phyloP scores from a whole-genome alignment of 352 stramenopile genomes.

The Globisporangium recalcitrans region DNA sequence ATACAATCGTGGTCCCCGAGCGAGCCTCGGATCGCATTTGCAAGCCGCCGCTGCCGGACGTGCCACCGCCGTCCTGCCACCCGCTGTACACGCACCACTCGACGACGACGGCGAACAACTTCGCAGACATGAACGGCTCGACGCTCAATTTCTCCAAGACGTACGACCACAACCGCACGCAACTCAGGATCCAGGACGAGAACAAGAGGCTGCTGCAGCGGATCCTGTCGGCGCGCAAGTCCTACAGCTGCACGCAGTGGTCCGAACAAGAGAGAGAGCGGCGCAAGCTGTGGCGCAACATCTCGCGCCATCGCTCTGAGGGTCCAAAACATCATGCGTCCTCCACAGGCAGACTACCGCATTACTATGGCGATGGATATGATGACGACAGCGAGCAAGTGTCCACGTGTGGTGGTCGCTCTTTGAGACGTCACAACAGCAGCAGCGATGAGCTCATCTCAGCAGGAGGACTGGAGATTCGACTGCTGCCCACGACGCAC shows the following conservation, averaged over 20 bases:
- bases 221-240: constrained; percentile 40
- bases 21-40: background rate
- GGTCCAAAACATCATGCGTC: no score
- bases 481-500: constrained; percentile 1
- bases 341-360: constrained; percentile 18
- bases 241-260: constrained; percentile 34
- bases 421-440: background rate
- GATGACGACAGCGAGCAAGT: constrained; percentile 1
- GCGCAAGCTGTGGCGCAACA: constrained; percentile 31
- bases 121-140: constrained; percentile 34
- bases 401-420: background rate
- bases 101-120: constrained; percentile 46
- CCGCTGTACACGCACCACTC: constrained; percentile 38
- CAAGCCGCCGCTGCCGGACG: constrained; percentile 15
- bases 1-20: constrained; percentile 21
- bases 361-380: background rate
- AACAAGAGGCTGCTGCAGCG: constrained; percentile 47
- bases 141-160: constrained; percentile 18
- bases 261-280: constrained; percentile 37
- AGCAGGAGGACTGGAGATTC: background rate
- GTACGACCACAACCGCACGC: constrained; percentile 23
- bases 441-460: background rate
- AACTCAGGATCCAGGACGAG: constrained; percentile 39
- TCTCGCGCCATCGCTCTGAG: constrained; percentile 42
- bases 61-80: constrained; percentile 33